phyloP scores from a whole-genome alignment of 768 basidiomycete genomes.

The Macrocybe gigantea region DNA sequence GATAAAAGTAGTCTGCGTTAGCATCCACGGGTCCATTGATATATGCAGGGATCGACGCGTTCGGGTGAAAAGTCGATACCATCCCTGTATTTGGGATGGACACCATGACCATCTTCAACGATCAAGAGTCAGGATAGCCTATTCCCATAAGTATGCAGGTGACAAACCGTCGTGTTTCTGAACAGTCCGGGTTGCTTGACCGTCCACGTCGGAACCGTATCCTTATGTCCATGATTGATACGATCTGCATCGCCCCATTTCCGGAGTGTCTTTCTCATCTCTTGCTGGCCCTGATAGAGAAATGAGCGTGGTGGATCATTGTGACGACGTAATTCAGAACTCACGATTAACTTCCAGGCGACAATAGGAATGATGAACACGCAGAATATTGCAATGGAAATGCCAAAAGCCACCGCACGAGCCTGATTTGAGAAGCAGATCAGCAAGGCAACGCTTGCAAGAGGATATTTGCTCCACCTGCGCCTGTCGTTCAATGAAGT shows the following conservation, averaged over 20 bases:
- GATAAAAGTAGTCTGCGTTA: constrained; percentile 21
- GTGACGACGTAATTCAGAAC: constrained; percentile 10
- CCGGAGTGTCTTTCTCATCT: constrained; percentile 28
- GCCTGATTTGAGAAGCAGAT: constrained; percentile 13
- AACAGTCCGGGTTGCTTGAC: constrained; percentile 35
- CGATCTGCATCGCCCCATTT: constrained; percentile 36
- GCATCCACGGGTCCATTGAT: constrained; percentile 32
- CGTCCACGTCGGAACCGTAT: constrained; percentile 30
- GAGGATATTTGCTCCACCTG: too few relatives aligned
- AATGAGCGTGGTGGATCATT: too few relatives aligned
- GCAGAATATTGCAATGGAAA: constrained; percentile 30
- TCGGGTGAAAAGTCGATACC: constrained; percentile 33
- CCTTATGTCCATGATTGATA: not conserved
- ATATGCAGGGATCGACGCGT: constrained; percentile 37
- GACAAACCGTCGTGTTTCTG: constrained; percentile 27
- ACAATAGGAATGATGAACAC: constrained; percentile 35
- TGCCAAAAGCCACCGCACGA: constrained; percentile 27
- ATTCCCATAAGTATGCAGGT: not conserved
- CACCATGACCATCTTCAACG: constrained; percentile 30
- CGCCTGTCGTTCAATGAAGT: too few relatives aligned
- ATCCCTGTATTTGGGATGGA: constrained; percentile 26
- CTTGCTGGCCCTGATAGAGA: constrained; percentile 31
- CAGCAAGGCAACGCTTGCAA: too few relatives aligned
- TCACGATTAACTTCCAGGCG: constrained; percentile 40
- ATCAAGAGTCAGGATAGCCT: not conserved